Percentiles rank a stretch among this genome's conserved stretches.
These are phyloP conservation scores for Hibiscus syriacus DNA, from an alignment of 345 rosid genomes.

Conservation along the genomic window DNA sequence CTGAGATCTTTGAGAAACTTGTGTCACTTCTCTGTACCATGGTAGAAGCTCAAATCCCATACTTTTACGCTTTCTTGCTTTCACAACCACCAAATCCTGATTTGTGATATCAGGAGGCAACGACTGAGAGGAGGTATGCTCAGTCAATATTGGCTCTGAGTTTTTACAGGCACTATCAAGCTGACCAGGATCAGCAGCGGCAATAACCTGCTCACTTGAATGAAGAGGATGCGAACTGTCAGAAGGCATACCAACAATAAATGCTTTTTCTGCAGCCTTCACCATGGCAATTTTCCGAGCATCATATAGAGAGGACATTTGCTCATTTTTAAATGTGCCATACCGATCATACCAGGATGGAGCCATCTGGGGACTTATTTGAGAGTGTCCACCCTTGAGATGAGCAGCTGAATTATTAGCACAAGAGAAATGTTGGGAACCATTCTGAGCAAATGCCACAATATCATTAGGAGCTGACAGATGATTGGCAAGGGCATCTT, in stretches of 20 bases:
- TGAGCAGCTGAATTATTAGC: conserved; percentile 29
- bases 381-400: too few species aligned
- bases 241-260: conserved; percentile 34
- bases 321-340: conserved; percentile 64
- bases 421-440: conserved; percentile 15
- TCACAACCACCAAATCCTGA: conserved; percentile 21
- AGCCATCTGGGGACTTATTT: conserved; percentile 64
- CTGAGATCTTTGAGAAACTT: conserved; percentile 37
- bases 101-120: conserved; percentile 32
- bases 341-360: conserved; percentile 78
- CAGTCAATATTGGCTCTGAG: conserved; percentile 25
- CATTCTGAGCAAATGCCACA: conserved; percentile 20
- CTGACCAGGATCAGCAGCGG: conserved; percentile 24
- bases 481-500: conserved; percentile 22
- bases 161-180: too few species aligned
- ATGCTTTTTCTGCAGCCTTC: conserved; percentile 40
- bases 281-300: conserved; percentile 25
- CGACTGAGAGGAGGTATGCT: conserved; percentile 29
- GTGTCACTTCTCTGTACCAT: conserved; percentile 57
- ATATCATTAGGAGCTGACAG: conserved; percentile 25
- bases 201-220: conserved; percentile 28
- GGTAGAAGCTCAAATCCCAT: conserved; percentile 42
- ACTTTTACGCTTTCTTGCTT: conserved; percentile 62
- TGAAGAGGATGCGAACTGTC: conserved; percentile 29
- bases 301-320: too few species aligned